These are phyloP conservation scores for Yamadazyma triangularis DNA, from an alignment of 1,139 yeast genomes.

Conservation along the genomic window DNA sequence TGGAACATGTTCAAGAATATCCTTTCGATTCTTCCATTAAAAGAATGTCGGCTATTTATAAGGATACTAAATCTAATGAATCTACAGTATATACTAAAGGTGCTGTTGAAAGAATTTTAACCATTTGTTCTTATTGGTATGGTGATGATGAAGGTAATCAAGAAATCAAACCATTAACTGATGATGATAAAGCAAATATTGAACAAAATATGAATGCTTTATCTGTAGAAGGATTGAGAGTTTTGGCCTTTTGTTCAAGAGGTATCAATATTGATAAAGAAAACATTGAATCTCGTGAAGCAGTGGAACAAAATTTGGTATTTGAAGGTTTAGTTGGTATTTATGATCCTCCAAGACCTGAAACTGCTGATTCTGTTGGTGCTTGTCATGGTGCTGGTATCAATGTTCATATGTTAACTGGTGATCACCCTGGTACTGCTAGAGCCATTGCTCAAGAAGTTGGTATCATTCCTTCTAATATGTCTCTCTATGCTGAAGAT, in stretches of 20 bases:
- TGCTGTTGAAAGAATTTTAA: conserved; percentile 47
- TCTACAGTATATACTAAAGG: conserved; percentile 42
- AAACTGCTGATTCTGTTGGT: conserved; percentile 40
- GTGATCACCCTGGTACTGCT: conserved; percentile 53
- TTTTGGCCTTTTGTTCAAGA: conserved; percentile 40
- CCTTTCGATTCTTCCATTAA: conserved; percentile 38
- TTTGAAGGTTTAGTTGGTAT: conserved; percentile 50
- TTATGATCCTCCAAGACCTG: conserved; percentile 53
- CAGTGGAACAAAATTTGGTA: conserved; percentile 28
- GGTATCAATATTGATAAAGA: conserved; percentile 7
- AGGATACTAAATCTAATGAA: conserved; percentile 12
- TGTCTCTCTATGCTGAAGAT: conserved; percentile 31
- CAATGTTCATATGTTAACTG: conserved; percentile 51
- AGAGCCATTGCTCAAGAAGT: conserved; percentile 50
- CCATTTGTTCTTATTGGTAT: conserved; percentile 32
- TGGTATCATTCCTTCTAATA: conserved; percentile 43
- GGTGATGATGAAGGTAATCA: conserved; percentile 18
- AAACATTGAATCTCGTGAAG: conserved; percentile 15
- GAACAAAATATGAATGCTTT: conserved; percentile 30
- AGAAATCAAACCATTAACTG: conserved; percentile 14
- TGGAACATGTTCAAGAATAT: conserved; percentile 24
- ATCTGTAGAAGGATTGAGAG: conserved; percentile 41
- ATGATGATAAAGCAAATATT: conserved; percentile 19
- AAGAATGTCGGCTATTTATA: conserved; percentile 45
- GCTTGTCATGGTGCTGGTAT: conserved; percentile 50